Evolutionary conservation across 495 filamentous ascomycete species (phyloP), one percentile per base, ranked within the genome.

Genomic region (Chaetomidium leptoderma): DNA sequence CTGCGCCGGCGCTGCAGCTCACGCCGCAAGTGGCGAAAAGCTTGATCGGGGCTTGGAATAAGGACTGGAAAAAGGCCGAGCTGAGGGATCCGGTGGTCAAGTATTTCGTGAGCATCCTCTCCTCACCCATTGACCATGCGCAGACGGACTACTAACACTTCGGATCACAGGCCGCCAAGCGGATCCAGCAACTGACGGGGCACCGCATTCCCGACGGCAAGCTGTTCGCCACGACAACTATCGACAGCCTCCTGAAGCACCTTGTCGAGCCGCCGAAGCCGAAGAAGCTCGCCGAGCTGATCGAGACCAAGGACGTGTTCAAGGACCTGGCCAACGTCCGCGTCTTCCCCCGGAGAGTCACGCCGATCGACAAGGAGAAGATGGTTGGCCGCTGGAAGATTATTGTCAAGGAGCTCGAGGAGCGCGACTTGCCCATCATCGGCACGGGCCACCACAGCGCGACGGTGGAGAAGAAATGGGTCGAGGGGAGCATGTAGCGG

Each of bases 311-410:
- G 37, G 68, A 67, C 35, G 65, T 74, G 8, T 68, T 90, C 30
- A 57, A 68, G 8, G 63, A 63, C 3, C 69, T 91, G 32, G 76
- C 84, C 47, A 96, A 96, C 67, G 85, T 97, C 40, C 80, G 77
- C 61, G 71, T 95, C 10, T 78, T 75, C 51, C 60, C 67, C 4
- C 76, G 76, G 55, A 82, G 85, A 60, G 73, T 86, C 49, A 88
- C 81, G 21, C 80, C 79, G 23, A 80, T 83, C 47, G 81, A 91
- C 71, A 82, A 83, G 69, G 89, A 95, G 70, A 84, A 81, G 68
- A 80, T 81, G 60, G 63, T 92, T 24, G 92, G 92, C 6, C 81
- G 92, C 62, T 90, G 86, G 84, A 93, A 95, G 82, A 63, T 91
- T 29, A 91, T 95, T 65, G 81, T 89, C 66, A 67, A 82, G 66